Conservation (phyloP, 2,329 filamentous ascomycete species). For the Aspergillus vadensis region DNA sequence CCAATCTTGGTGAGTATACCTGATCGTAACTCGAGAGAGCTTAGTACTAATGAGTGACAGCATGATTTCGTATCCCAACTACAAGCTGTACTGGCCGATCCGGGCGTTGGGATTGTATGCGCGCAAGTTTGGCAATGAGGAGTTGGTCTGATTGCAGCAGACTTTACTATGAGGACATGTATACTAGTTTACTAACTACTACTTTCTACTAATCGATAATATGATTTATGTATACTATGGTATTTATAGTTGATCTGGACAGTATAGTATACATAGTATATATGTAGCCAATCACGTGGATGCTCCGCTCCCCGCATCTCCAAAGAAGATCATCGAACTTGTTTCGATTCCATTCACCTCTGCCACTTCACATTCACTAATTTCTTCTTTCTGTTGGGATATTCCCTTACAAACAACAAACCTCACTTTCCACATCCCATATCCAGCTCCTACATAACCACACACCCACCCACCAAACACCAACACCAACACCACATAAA, state of each 20-base stretch:
- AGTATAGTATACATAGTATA: too few species aligned
- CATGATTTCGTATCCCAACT: conserved; percentile 99
- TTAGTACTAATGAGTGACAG: conserved; percentile 42
- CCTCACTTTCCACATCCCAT: neutral
- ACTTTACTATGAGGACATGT: neutral
- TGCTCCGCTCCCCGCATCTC: neutral
- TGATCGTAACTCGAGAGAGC: neutral
- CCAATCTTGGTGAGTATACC: conserved; percentile 75
- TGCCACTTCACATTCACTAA: neutral
- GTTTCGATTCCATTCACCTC: neutral
- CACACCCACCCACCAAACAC: neutral
- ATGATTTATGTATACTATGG: too few species aligned
- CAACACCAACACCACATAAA: neutral
- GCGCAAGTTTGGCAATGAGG: conserved; percentile 67
- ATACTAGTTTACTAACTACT: neutral
- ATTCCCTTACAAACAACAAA: too few species aligned
- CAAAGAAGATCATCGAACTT: neutral
- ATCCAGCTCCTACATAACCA: neutral
- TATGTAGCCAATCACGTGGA: conserved; percentile 1
- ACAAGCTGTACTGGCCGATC: conserved; percentile 95
- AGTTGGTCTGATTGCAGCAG: conserved; percentile 41
- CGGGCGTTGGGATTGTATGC: conserved; percentile 92
- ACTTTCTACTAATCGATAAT: neutral
- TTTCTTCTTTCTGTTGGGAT: neutral
- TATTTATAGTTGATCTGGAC: too few species aligned